A percentile compares a stretch with the other conserved stretches of the same genome.
Conservation (phyloP, 148 eudicot species). For the Amaranthus hypochondriacus region DNA sequence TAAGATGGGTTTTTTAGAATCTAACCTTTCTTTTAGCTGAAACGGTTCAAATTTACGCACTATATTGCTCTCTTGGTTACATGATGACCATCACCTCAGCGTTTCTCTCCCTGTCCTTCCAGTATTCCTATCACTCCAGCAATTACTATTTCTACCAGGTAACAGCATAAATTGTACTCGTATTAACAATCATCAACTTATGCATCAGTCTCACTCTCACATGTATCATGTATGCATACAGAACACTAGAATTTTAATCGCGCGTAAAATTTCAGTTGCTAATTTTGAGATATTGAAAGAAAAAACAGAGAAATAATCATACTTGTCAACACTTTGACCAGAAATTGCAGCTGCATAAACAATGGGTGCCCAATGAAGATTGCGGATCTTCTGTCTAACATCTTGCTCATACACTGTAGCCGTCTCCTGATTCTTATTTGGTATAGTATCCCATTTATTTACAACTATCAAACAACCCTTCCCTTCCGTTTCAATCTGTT, state of each 20-base stretch:
- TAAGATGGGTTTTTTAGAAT: background rate
- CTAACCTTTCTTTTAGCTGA: background rate
- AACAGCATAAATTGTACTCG: background rate
- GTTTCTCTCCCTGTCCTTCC: background rate
- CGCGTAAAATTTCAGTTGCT: background rate
- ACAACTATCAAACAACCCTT: slow-evolving; percentile 96
- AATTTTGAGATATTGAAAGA: background rate
- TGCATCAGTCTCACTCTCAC: background rate
- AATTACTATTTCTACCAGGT: background rate
- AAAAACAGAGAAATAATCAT: slow-evolving; percentile 30
- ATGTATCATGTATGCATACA: background rate
- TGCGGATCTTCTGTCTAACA: slow-evolving; percentile 79
- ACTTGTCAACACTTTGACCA: slow-evolving; percentile 89
- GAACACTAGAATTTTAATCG: background rate
- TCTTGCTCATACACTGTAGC: slow-evolving; percentile 75
- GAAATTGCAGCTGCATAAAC: slow-evolving; percentile 92
- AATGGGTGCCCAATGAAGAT: slow-evolving; percentile 95
- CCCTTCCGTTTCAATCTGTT: slow-evolving; percentile 91
- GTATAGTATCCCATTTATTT: slow-evolving; percentile 99
- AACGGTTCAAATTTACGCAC: background rate
- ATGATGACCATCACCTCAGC: background rate
- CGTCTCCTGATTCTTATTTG: slow-evolving; percentile 84
- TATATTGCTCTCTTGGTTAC: background rate
- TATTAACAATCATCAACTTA: background rate
- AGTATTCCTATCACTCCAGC: too few species aligned